Base-by-base conservation (phyloP, 192 early-diverging fungal genomes). In the Linnemannia hyalina region DNA sequence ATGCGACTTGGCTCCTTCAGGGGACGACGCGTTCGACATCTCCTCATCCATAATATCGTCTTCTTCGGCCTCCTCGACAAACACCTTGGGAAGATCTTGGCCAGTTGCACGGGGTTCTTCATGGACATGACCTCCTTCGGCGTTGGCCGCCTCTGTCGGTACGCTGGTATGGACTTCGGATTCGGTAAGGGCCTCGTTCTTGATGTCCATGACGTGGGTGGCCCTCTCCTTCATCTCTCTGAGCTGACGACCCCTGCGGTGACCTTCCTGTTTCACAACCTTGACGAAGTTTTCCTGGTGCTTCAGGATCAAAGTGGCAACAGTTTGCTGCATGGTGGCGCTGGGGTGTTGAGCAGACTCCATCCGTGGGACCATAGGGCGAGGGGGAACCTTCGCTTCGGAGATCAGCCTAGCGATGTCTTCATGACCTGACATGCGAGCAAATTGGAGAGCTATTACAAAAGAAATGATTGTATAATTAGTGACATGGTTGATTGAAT, bases 31-130 rank as follows among this genome's bases (percentile, higher is more conserved):
- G 54, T 77, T 81, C 38, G 84, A 86, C 76, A 86, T 74, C 35
- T 86, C 84, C 29, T 85, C 83, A 11, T 77, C 36, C 83, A 86
- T 86, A 40, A 86, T 86, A 42, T 86, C 84, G 18, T 86, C 84
- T 6, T 86, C 84, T 32, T 86, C 84, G 3, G 78, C 81, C 22
- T 86, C 84, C 18, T 86, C 84, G 0, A 73, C 54, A 74, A 54
- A 32, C 20, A 57, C 44, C 29, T 74, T 79, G 6, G 73, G 52
- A 0, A 29, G 60, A 11, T 52, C 63, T 2, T 41, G 82, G 38
- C 68, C 40, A 35, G 40, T 35, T 26, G 41, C 38, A 10, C 11
- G 60, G 10, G n/a, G 8, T 0, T 65, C 60, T 15, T 65, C 11
- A 1, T 15, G 60, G 9, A 5, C 13, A 4, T 65, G 29, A 13